A percentile compares a stretch with the other conserved stretches of the same genome.
phyloP scores from a whole-genome alignment of 2,329 filamentous ascomycete genomes.

The Plenodomus tracheiphilus region DNA sequence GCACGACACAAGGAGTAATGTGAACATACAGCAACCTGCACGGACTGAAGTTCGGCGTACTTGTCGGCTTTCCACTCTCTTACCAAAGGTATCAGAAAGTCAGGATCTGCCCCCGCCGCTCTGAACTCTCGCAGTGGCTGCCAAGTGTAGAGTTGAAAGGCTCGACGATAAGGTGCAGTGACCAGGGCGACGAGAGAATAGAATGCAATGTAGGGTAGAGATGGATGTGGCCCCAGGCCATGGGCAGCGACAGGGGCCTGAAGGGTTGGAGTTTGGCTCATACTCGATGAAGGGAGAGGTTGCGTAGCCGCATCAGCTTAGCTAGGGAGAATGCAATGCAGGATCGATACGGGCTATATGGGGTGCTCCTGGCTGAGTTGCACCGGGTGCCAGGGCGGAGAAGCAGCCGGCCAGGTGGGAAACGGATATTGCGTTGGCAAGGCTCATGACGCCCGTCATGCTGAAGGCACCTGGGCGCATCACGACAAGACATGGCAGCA shows the following conservation, averaged over 20 bases:
- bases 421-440: too few relatives aligned
- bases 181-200: constrained; percentile 11
- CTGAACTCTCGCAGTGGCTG: constrained; percentile 26
- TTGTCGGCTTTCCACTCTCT: constrained; percentile 33
- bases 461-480: too few relatives aligned
- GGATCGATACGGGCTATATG: too few relatives aligned
- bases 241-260: constrained; percentile 1
- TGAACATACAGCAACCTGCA: constrained; percentile 28
- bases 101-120: constrained; percentile 20
- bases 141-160: constrained; percentile 38
- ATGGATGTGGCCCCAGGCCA: constrained; percentile 1
- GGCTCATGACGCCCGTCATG: too few relatives aligned
- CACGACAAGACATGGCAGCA: too few relatives aligned
- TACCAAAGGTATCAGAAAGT: constrained; percentile 17
- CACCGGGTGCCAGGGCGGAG: too few relatives aligned
- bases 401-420: too few relatives aligned
- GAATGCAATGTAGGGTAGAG: constrained; percentile 1
- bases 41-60: constrained; percentile 30
- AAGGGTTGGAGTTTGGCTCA: constrained; percentile 1
- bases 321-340: too few relatives aligned
- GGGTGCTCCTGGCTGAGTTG: too few relatives aligned
- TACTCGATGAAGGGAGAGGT: neutral
- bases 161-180: constrained; percentile 32
- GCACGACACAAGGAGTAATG: too few relatives aligned
- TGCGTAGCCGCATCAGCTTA: too few relatives aligned